Evolutionary conservation across 2,329 filamentous ascomycete species (phyloP), one percentile per base, ranked within the genome.

Genomic region (Aspergillus arachidicola): DNA sequence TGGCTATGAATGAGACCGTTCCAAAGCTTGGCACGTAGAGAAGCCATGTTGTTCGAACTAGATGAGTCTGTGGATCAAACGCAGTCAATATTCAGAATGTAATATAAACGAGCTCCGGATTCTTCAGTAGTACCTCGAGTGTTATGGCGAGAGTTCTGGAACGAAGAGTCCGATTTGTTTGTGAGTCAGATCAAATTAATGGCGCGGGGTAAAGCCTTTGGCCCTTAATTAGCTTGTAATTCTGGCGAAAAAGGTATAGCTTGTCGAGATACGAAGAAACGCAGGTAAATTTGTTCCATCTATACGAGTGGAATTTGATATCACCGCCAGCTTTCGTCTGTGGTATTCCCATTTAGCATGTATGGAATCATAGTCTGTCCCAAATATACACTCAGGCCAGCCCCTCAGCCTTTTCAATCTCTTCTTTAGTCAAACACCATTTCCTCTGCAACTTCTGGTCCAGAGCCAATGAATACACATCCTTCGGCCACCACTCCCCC

Each of bases 401-500:
- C n/a, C 57, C 14, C 51, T 71, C 70, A 4, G 62, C 55, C 43
- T 66, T 63, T 34, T 72, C 71, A 50, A 72, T 72, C 23, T 71
- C 63, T 26, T 69, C 67, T 45, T 61, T 67, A 38, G 68, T 66
- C 62, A 60, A 64, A 36, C 71, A 72, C 71, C 71, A 72, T 28
- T 71, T 72, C 21, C 67, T 61, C 53, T 72, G 71, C 26, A 72
- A 51, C 1, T 50, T 51, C 6, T 43, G 28, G 53, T 72, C 71
- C 36, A 72, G 60, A 14, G 67, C 70, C 16, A 64, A 5, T 6
- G 63, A 60, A 61, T 70, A 69, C 28, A 72, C 70, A 63, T 72
- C 66, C 61, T 62, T 70, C 4, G 71, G 64, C 70, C 71, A 72
- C 70, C 71, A 72, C 54, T 72, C 70, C n/a, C 71, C 71, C 71